These are phyloP conservation scores for Copromyces sp. DNA, from an alignment of 495 filamentous ascomycete genomes.

Conservation along the genomic window DNA sequence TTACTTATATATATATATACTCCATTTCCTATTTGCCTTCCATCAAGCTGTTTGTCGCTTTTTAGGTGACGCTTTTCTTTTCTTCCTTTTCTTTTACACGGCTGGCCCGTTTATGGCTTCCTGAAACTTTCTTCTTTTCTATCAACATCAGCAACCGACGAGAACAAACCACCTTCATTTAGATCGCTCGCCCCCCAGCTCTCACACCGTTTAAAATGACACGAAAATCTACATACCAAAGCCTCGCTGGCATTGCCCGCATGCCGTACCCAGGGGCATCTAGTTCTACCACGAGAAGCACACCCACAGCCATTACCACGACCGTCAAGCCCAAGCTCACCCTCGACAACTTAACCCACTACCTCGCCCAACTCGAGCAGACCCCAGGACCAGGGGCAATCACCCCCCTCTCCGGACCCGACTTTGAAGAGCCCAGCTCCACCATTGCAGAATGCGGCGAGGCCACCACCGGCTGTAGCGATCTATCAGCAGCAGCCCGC, in stretches of 20 bases:
- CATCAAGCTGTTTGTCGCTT: too few relatives aligned
- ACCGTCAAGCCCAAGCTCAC: not conserved
- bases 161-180: too few relatives aligned
- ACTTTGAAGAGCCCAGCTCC: not conserved
- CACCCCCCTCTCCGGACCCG: not conserved
- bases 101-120: too few relatives aligned
- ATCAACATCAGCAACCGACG: too few relatives aligned
- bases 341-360: not conserved
- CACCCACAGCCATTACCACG: not conserved
- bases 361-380: not conserved
- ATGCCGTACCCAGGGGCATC: not conserved
- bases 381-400: not conserved
- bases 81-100: too few relatives aligned
- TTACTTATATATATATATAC: too few relatives aligned
- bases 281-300: not conserved
- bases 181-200: too few relatives aligned
- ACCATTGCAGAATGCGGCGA: not conserved
- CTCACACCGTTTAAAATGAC: too few relatives aligned
- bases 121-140: too few relatives aligned
- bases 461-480: not conserved
- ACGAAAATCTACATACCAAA: not conserved
- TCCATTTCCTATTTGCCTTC: too few relatives aligned
- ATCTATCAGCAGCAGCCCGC: not conserved
- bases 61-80: too few relatives aligned
- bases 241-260: not conserved